phyloP scores from a whole-genome alignment of 768 basidiomycete genomes.

The Lentinula boryana region DNA sequence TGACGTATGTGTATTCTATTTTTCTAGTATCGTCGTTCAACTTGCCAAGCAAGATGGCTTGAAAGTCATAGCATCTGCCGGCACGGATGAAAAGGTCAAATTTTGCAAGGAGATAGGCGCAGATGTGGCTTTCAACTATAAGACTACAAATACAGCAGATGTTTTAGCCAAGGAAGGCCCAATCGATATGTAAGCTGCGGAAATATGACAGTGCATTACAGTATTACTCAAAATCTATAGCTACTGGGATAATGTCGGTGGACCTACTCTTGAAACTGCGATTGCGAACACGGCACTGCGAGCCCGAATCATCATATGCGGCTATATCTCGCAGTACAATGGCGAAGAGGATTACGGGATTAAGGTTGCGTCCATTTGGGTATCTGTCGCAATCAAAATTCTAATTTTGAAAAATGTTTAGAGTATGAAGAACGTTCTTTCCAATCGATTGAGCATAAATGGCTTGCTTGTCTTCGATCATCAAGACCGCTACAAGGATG shows the following conservation, averaged over 20 bases:
- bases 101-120: constrained; percentile 56
- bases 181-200: constrained; percentile 31
- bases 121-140: constrained; percentile 72
- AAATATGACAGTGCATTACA: neutral
- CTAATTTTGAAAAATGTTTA: constrained; percentile 16
- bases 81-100: constrained; percentile 65
- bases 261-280: constrained; percentile 53
- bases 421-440: constrained; percentile 25
- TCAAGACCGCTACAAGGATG: constrained; percentile 27
- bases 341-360: neutral
- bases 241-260: constrained; percentile 58
- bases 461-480: constrained; percentile 35
- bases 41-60: constrained; percentile 11
- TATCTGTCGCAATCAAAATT: neutral
- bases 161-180: constrained; percentile 51
- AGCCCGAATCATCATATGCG: constrained; percentile 41
- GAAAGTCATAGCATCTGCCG: constrained; percentile 68
- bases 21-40: neutral
- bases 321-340: constrained; percentile 3
- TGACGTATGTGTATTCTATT: neutral
- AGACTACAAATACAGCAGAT: constrained; percentile 47
- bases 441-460: constrained; percentile 28
- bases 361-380: neutral
- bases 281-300: constrained; percentile 34
- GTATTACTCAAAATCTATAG: constrained; percentile 15